phyloP scores from a whole-genome alignment of 148 eudicot genomes.

The Vaccinium darrowii region DNA sequence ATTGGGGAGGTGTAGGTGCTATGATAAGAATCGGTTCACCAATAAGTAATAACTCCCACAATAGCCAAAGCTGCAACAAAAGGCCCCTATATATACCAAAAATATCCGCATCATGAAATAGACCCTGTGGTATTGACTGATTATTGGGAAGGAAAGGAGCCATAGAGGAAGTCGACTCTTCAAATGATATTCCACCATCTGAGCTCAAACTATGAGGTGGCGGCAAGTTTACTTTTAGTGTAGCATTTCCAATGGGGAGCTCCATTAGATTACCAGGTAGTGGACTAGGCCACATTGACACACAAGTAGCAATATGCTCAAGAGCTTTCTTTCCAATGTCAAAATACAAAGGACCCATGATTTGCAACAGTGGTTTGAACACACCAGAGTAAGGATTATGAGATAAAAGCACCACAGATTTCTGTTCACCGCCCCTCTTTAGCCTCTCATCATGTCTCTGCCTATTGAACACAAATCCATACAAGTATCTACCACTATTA shows the following conservation, averaged over 20 bases:
- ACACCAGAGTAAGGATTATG: slow-evolving; percentile 80
- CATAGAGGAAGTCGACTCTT: slow-evolving; percentile 59
- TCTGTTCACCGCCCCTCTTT: slow-evolving; percentile 96
- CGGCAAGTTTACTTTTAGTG: slow-evolving; percentile 77
- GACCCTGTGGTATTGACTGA: slow-evolving; percentile 81
- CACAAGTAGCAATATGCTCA: slow-evolving; percentile 72
- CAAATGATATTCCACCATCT: slow-evolving; percentile 47
- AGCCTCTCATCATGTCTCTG: slow-evolving; percentile 98
- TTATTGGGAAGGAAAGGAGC: slow-evolving; percentile 80
- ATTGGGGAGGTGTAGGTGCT: slow-evolving; percentile 96
- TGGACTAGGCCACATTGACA: slow-evolving; percentile 87
- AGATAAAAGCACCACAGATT: slow-evolving; percentile 91
- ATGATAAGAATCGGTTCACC: slow-evolving; percentile 95
- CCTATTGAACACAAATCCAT: slow-evolving; percentile 95
- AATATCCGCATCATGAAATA: slow-evolving; percentile 88
- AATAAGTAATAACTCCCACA: slow-evolving; percentile 87
- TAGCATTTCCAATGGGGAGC: slow-evolving; percentile 89
- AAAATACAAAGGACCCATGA: slow-evolving; percentile 91
- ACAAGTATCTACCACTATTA: slow-evolving; percentile 44
- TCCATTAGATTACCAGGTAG: slow-evolving; percentile 82
- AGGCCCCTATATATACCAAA: slow-evolving; percentile 88
- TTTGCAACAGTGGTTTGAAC: slow-evolving; percentile 86
- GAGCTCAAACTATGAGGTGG: slow-evolving; percentile 82
- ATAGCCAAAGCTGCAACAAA: slow-evolving; percentile 85
- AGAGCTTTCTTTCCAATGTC: slow-evolving; percentile 92